These are phyloP conservation scores for Arctostaphylos glauca DNA, from an alignment of 148 eudicot genomes.

Conservation along the genomic window DNA sequence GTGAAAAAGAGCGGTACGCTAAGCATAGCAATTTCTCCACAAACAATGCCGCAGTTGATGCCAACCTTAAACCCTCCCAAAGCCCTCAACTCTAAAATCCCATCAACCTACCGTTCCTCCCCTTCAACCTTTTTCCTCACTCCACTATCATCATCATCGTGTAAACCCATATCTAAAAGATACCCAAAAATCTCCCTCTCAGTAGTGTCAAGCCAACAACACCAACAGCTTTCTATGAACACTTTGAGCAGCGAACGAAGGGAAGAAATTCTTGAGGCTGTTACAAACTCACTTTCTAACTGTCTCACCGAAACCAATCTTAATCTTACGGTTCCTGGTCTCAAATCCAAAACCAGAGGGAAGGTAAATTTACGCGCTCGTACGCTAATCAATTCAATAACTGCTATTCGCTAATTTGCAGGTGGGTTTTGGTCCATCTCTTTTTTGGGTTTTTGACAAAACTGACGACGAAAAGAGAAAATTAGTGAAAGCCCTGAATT, in stretches of 20 bases:
- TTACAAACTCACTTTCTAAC: conserved; percentile 45
- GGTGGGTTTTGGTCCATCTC: background rate
- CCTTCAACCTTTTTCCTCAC: conserved; percentile 12
- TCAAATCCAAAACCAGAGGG: conserved; percentile 76
- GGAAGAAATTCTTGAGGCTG: conserved; percentile 46
- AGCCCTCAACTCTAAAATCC: conserved; percentile 32
- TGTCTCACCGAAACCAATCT: conserved; percentile 84
- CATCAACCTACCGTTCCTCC: conserved; percentile 6
- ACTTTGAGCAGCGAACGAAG: conserved; percentile 34
- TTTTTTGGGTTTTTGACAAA: background rate
- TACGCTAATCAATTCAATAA: background rate
- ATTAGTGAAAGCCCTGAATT: background rate
- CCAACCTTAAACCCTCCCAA: conserved; percentile 47
- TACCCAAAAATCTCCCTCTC: conserved; percentile 33
- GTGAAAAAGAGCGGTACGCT: too few species aligned
- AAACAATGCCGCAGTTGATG: conserved; percentile 25
- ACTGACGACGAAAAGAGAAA: background rate
- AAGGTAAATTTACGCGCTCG: conserved; percentile 44
- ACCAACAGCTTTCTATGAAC: conserved; percentile 28
- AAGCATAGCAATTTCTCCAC: background rate
- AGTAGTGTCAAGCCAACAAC: conserved; percentile 32
- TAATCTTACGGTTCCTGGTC: conserved; percentile 66
- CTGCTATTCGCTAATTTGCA: background rate
- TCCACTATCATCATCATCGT: conserved; percentile 1
- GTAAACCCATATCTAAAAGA: conserved; percentile 14